Evolutionary conservation across 164 flowering plant genomes (phyloP).

Genomic region (Hamamelis virginiana): DNA sequence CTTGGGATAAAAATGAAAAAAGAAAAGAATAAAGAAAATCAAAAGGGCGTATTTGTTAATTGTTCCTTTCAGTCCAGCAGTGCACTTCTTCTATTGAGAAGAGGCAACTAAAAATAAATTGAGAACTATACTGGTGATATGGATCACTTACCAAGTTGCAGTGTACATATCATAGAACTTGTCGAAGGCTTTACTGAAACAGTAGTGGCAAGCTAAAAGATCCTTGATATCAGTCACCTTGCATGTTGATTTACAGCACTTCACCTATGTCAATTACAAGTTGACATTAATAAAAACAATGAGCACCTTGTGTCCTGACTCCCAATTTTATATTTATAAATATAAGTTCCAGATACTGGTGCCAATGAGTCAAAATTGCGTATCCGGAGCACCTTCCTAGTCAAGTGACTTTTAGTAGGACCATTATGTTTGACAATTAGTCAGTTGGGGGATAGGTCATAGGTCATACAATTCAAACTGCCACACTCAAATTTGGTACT

Average conservation of each 20-base stretch:
- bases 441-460: too few relatives aligned
- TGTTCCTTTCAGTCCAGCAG: too few relatives aligned
- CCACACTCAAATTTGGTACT: too few relatives aligned
- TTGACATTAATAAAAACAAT: neutral
- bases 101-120: too few relatives aligned
- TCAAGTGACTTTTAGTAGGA: neutral
- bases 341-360: too few relatives aligned
- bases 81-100: too few relatives aligned
- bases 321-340: too few relatives aligned
- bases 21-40: too few relatives aligned
- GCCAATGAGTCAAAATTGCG: neutral
- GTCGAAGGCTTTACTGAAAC: constrained; percentile 87
- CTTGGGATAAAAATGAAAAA: too few relatives aligned
- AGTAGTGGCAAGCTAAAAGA: constrained; percentile 79
- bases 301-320: neutral
- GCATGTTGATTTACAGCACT: constrained; percentile 92
- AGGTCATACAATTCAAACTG: too few relatives aligned
- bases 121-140: neutral
- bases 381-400: neutral
- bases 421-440: too few relatives aligned
- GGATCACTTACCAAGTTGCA: constrained; percentile 72
- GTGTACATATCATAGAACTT: constrained; percentile 84
- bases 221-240: constrained; percentile 72
- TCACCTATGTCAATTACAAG: constrained; percentile 47
- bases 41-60: too few relatives aligned